Evolutionary conservation across 1,284 basidiomycete species (phyloP), one percentile per base, ranked within the genome.

Genomic region (Pterulicium gracile): DNA sequence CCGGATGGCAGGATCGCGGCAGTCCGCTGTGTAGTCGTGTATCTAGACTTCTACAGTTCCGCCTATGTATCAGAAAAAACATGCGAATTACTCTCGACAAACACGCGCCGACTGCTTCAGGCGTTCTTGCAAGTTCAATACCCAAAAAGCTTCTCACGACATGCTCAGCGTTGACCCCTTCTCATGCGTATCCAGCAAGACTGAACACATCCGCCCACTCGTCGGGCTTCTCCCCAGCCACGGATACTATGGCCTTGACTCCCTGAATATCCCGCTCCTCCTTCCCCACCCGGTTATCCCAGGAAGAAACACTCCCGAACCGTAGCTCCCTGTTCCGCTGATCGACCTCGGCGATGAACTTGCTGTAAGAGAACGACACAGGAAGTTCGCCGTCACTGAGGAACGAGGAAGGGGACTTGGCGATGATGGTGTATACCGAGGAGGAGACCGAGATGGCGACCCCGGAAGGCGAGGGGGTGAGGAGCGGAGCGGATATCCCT

Each of bases 1-100:
- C 61, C 79, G 83, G 48, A 54, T 88, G 56, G 81, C 77, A 49
- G 84, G 85, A 20, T 86, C 85, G 45, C 76, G 85, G 57, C 76
- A 77, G 41, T 87, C 84, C 47, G 81, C 79, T 56, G 84, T 88
- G 62, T 87, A 41, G 19, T n/a, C n/a, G n/a, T n/a, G n/a, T n/a
- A n/a, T n/a, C n/a, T n/a, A n/a, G n/a, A n/a, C n/a, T n/a, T n/a
- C n/a, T n/a, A n/a, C n/a, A n/a, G n/a, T n/a, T n/a, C n/a, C n/a
- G n/a, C n/a, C n/a, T n/a, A n/a, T n/a, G n/a, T n/a, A n/a, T n/a
- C n/a, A n/a, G n/a, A n/a, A n/a, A n/a, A n/a, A n/a, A n/a, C n/a
- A n/a, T n/a, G n/a, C n/a, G n/a, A n/a, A n/a, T n/a, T n/a, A n/a
- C n/a, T n/a, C n/a, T n/a, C n/a, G n/a, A n/a, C n/a, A n/a, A n/a